Evolutionary conservation across 176 grass and related monocot genomes (phyloP).

Genomic region (Leersia perrieri): DNA sequence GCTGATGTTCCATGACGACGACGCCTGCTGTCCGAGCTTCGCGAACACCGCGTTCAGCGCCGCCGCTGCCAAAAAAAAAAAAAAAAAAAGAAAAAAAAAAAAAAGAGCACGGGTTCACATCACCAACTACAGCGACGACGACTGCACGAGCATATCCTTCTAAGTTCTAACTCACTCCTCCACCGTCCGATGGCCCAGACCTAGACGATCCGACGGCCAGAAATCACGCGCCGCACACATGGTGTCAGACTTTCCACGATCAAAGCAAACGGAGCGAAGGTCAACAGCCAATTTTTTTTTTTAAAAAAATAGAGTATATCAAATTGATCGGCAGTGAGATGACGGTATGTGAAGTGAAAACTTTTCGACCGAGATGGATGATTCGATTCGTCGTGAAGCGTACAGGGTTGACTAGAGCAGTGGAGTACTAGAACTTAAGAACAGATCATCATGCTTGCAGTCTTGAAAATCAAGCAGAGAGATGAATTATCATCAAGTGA

Average conservation of each 20-base stretch:
- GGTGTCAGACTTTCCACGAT: background rate
- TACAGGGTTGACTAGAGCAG: too few relatives aligned
- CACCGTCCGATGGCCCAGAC: background rate
- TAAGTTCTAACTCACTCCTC: too few relatives aligned
- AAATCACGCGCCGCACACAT: background rate
- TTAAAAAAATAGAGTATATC: background rate
- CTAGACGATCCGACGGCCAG: background rate
- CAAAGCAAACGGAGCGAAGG: background rate
- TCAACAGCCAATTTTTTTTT: conserved; percentile 1
- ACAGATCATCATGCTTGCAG: too few relatives aligned
- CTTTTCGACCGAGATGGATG: background rate
- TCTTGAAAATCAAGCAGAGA: too few relatives aligned
- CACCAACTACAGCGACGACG: background rate
- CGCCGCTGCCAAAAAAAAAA: conserved; percentile 37
- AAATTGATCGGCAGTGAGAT: background rate
- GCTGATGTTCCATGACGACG: conserved; percentile 76
- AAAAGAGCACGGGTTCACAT: too few relatives aligned
- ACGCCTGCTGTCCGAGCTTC: conserved; percentile 39
- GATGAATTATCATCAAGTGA: background rate
- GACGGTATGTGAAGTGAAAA: background rate
- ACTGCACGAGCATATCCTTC: background rate
- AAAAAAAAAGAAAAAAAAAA: too few relatives aligned
- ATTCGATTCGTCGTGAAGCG: too few relatives aligned
- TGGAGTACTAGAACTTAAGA: too few relatives aligned
- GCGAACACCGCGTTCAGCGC: conserved; percentile 68